Evolutionary conservation across 2,329 filamentous ascomycete species (phyloP), one percentile per base, ranked within the genome.

Genomic region (Phaeosphaeria sp.): DNA sequence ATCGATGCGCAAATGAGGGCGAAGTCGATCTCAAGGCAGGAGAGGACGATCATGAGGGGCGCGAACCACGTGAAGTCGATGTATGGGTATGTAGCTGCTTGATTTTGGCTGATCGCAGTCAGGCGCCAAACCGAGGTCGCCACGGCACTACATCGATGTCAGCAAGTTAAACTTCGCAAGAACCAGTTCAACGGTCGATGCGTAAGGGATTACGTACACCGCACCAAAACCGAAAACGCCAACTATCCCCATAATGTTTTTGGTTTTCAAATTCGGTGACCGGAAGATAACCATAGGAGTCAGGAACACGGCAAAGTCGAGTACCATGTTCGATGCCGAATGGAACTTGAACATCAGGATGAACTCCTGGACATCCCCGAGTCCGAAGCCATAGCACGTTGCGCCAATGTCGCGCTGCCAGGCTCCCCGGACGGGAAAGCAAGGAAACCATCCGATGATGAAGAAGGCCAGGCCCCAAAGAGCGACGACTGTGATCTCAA

Each of bases 1-100:
- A 76, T 73, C 4, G 69, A 73, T 17, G 74, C 73, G 58, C 71
- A 73, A 33, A 73, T 69, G 33, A 76, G 70, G 24, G 73, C 74
- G 21, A 75, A 57, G 22, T 75, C 62, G 58, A 75, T 68, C 36
- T 77, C 74, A 49, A 75, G 65, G 40, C 65, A 69, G 11, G 73
- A 69, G 1, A 75, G 60, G 18, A 75, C 54, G 39, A 72, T 67
- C 45, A 60, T 57, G n/a, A 60, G 49, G 8, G 71, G 68, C 1
- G 70, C 52, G 60, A 64, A 69, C 69, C 67, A 76, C 15, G 73
- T 76, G 27, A 70, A 71, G 59, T 77, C 73, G 20, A 73, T 56
- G 44, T 73, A 73, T 17, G 75, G 74, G 9, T 61, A 51, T 1
- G 73, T 74, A 11, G 64, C 74, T 22, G 71, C 74, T 20, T 62